These are phyloP conservation scores for Castanospermum australe DNA, from an alignment of 306 rosid genomes.

Conservation along the genomic window DNA sequence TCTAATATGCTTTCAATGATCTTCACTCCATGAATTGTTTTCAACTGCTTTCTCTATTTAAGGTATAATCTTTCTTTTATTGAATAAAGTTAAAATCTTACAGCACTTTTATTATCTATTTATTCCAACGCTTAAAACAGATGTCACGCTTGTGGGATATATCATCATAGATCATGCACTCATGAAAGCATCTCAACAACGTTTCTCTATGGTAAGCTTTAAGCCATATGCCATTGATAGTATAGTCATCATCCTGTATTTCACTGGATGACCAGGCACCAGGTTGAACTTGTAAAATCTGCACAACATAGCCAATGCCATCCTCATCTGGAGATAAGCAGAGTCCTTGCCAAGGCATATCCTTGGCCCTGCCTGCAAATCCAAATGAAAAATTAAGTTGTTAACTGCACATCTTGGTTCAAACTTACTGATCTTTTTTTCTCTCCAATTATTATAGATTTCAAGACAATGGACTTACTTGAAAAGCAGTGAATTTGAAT, in stretches of 20 bases:
- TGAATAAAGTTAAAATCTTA: background rate
- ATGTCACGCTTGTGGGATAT: background rate
- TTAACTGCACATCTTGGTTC: background rate
- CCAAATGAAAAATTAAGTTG: background rate
- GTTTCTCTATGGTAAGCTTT: slow-evolving; percentile 63
- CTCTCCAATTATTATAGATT: too few relatives aligned
- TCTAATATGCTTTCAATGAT: background rate
- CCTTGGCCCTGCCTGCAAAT: slow-evolving; percentile 79
- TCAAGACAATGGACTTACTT: slow-evolving; percentile 42
- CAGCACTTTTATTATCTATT: background rate
- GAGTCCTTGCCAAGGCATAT: slow-evolving; percentile 97
- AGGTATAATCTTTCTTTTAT: too few relatives aligned
- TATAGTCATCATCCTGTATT: slow-evolving; percentile 90
- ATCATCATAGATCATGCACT: background rate
- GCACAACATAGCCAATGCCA: slow-evolving; percentile 78
- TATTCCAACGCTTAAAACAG: background rate
- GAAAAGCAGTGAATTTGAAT: slow-evolving; percentile 94
- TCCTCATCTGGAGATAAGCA: slow-evolving; percentile 94
- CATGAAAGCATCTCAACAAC: slow-evolving; percentile 29
- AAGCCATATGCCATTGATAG: slow-evolving; percentile 89
- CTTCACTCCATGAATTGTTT: too few relatives aligned
- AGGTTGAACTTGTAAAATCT: slow-evolving; percentile 80
- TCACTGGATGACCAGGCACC: slow-evolving; percentile 65
- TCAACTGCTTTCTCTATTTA: background rate
- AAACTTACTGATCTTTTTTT: too few relatives aligned